Base-by-base conservation (phyloP, 179 eudicot species). In the Kewa caespitosa region DNA sequence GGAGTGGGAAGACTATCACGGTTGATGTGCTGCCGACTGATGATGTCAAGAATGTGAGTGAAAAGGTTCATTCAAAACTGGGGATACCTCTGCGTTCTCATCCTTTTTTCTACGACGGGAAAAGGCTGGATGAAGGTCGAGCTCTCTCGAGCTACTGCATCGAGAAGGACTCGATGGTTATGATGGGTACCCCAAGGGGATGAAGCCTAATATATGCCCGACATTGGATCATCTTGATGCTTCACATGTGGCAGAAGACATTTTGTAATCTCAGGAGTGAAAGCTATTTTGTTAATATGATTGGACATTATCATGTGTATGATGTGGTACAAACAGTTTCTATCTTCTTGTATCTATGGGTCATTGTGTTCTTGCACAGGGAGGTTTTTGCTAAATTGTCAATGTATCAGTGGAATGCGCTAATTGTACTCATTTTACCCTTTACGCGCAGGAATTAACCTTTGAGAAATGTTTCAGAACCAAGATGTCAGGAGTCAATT, bases 41-140 rank as follows among this genome's bases (percentile, higher is more conserved):
- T 14, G 37, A 38, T 17, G 10, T 32, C 1, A 20, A 14, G 20
- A 22, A 30, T 13, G 69, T 37, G 1, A 31, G 28, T 61, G 27
- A 3, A 22, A 60, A 42, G 67, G 37, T 46, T 48, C 27, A 20
- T 6, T 22, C 18, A 28, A 48, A 22, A 11, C 13, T 70, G 39
- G 25, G 34, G 74, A 4, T 20, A 41, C 42, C 31, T 33, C 1
- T 48, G 4, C n/a, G 28, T 41, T 15, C 4, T 8, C 28, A 23
- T 48, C 74, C 42, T 33, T 70, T 70, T 34, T 48, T 48, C 37
- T 48, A 46, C 10, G 50, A 61, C 23, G 69, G 17, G n/a, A 42
- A 1, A 10, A 42, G 31, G 57, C 30, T 38, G 55, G 76, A 41
- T 18, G 36, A 61, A 61, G 57, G 37, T 15, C 30, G 18, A 11